Evolutionary conservation across 192 early-diverging fungal species (phyloP).

Genomic region (Backusella sp.): DNA sequence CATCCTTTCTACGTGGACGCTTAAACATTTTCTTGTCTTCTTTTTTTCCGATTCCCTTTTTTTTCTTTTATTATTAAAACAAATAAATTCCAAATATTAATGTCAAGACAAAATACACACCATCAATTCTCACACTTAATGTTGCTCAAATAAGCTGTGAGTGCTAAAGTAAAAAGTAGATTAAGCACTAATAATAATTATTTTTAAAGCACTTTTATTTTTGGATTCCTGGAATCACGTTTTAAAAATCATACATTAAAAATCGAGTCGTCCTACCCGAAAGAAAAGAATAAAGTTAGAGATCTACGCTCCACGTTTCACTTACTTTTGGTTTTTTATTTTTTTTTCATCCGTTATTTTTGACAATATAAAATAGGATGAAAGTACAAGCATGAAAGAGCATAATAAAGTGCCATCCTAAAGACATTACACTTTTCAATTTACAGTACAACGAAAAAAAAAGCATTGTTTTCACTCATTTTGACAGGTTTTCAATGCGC

Average conservation of each 20-base stretch:
- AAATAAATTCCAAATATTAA: constrained; percentile 1
- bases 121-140: background rate
- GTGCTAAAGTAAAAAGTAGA: too few species aligned
- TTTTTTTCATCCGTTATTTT: too few species aligned
- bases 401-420: too few species aligned
- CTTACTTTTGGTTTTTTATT: background rate
- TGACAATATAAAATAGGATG: too few species aligned
- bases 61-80: background rate
- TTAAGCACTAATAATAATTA: too few species aligned
- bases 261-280: background rate
- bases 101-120: background rate
- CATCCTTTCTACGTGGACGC: constrained; percentile 37
- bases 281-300: background rate
- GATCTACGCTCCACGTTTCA: background rate
- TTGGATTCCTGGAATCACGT: background rate
- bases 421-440: too few species aligned
- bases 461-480: too few species aligned
- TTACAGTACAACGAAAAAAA: too few species aligned
- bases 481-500: background rate
- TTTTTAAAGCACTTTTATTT: background rate
- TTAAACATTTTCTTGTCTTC: constrained; percentile 17
- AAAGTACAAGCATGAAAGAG: too few species aligned
- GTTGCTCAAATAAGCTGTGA: background rate
- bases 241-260: background rate
- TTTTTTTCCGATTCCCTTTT: background rate